These are phyloP conservation scores for Termitomyces sp. DNA, from an alignment of 768 basidiomycete genomes.

Conservation along the genomic window DNA sequence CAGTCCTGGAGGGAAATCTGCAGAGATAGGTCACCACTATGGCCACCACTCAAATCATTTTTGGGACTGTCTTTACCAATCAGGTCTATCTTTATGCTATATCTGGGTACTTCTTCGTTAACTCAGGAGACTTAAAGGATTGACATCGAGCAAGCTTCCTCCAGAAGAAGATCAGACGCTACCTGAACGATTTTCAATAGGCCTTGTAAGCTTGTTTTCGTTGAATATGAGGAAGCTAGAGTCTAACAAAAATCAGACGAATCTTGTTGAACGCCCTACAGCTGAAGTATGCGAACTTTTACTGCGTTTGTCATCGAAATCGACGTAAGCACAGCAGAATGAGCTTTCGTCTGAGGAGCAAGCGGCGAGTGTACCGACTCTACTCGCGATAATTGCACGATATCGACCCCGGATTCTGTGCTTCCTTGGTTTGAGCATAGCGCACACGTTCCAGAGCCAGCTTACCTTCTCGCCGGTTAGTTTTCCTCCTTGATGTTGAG, in stretches of 20 bases:
- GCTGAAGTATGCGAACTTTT: constrained; percentile 26
- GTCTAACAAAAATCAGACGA: constrained; percentile 46
- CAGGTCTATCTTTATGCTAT: constrained; percentile 34
- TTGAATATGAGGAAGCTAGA: background rate
- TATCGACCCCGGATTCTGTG: constrained; percentile 65
- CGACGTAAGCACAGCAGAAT: constrained; percentile 33
- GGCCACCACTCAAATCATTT: constrained; percentile 80
- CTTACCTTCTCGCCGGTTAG: constrained; percentile 13
- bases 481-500: background rate
- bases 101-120: background rate
- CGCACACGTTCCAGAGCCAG: constrained; percentile 28
- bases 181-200: constrained; percentile 53
- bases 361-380: constrained; percentile 42
- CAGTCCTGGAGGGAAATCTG: constrained; percentile 68
- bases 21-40: constrained; percentile 71
- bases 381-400: constrained; percentile 54
- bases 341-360: constrained; percentile 54
- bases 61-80: constrained; percentile 66
- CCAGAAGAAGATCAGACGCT: constrained; percentile 60
- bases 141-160: constrained; percentile 47
- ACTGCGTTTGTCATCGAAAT: background rate
- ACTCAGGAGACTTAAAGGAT: constrained; percentile 30
- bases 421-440: constrained; percentile 73
- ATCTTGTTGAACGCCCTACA: constrained; percentile 69
- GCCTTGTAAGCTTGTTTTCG: constrained; percentile 47